Conservation (phyloP, 2,329 filamentous ascomycete genomes). For the Calonectria honghensis region DNA sequence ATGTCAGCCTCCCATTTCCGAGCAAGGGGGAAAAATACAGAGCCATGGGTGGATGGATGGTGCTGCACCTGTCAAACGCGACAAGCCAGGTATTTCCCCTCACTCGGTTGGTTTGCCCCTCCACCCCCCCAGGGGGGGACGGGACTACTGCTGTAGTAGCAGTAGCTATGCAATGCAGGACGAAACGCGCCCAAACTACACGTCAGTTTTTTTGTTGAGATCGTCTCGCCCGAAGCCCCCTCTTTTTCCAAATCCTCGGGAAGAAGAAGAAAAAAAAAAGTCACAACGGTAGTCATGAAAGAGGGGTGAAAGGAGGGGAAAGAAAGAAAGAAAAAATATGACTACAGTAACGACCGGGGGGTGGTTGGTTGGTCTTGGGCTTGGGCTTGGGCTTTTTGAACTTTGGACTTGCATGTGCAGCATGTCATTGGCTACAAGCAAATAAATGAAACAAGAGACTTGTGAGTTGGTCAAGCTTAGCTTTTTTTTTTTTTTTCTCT, state of each 20-base stretch:
- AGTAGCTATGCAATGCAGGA: neutral
- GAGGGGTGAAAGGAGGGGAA: neutral
- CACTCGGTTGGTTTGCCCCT: neutral
- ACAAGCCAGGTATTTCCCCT: neutral
- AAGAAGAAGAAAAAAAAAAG: neutral
- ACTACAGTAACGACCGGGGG: neutral
- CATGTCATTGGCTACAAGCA: neutral
- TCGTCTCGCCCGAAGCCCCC: neutral
- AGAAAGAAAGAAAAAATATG: neutral
- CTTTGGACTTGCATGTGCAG: neutral
- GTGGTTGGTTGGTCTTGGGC: too few relatives aligned
- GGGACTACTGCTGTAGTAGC: too few relatives aligned
- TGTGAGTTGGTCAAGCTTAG: neutral
- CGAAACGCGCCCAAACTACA: conserved; percentile 8
- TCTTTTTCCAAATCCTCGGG: neutral
- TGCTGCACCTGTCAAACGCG: neutral
- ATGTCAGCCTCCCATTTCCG: neutral
- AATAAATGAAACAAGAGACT: neutral
- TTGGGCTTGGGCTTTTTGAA: neutral
- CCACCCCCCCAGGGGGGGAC: too few relatives aligned
- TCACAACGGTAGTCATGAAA: neutral
- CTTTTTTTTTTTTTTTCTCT: neutral
- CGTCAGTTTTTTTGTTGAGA: conserved; percentile 28
- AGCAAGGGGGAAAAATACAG: neutral
- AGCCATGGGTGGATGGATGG: too few relatives aligned